Base-by-base conservation (phyloP, 768 basidiomycete genomes). In the Tulasnella sp. region DNA sequence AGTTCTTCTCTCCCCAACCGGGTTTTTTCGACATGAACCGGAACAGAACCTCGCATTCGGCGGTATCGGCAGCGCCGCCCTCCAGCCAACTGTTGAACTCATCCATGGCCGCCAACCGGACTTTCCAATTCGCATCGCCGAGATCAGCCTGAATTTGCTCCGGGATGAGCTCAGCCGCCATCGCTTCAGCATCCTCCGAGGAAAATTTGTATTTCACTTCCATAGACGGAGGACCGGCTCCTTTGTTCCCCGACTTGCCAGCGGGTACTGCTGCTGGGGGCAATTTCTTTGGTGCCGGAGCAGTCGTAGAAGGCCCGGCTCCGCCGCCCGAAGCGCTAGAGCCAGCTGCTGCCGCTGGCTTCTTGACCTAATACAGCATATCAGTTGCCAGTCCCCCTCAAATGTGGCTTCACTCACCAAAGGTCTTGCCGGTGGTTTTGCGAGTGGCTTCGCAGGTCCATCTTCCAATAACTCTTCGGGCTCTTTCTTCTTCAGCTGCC, bases 1-100 rank as follows among this genome's bases (percentile, higher is more conserved):
- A 99, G 65, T 98, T 99, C 75, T 96, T 98, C 72, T 99, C 96
- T n/a, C 76, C 78, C 92, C 91, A 97, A 2, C 93, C 91, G 62
- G 73, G 74, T 39, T 87, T 90, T 74, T 94, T 98, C 3, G 79
- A 83, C 59, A 98, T 70, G 62, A 86, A 83, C 23, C 94, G 77
- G 17, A 97, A 79, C 35, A 99, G 65, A 4, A 99, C 80, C 69
- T 99, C 96, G 11, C 84, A 81, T 62, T 99, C 94, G 1, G 87
- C 70, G 0, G 75, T 73, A 32, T 77, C 74, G 11, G 81, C 76
- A 27, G 77, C 75, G 0, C 74, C 77, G 7, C 66, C 65, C 58
- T 90, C 83, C 4, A 91, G 70, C 94, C 96, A 98, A 4, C 73
- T 69, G 1, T 77, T 74, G 81, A 98, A 77, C 66, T 86, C 86